Evolutionary conservation across 2,329 filamentous ascomycete genomes (phyloP).

Genomic region (Didymella arachidicola): DNA sequence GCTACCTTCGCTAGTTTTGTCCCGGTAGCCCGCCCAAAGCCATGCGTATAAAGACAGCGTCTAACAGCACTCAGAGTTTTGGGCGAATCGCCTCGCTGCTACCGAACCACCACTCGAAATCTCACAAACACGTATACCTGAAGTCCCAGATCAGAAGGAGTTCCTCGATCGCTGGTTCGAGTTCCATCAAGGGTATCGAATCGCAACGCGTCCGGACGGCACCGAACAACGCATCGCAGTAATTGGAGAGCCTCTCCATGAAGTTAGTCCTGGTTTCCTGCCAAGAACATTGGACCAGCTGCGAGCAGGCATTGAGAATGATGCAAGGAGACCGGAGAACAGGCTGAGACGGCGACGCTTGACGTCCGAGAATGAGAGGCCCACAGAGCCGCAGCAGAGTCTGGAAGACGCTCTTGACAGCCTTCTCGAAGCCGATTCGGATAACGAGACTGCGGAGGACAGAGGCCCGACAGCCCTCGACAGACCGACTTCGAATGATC

Average conservation of each 20-base stretch:
- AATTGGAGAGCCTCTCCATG: constrained; percentile 56
- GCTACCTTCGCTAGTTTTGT: no score
- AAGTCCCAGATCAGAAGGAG: constrained; percentile 56
- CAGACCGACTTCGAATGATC: constrained; percentile 2
- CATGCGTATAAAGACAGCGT: background rate
- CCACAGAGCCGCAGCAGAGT: constrained; percentile 37
- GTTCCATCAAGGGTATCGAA: constrained; percentile 57
- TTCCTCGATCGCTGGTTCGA: constrained; percentile 60
- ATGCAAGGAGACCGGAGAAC: constrained; percentile 42
- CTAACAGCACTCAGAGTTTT: constrained; percentile 52
- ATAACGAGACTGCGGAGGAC: constrained; percentile 23
- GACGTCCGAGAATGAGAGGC: constrained; percentile 35
- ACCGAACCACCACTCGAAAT: constrained; percentile 53
- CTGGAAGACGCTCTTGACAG: constrained; percentile 48
- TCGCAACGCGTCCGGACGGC: constrained; percentile 52
- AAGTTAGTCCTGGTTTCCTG: constrained; percentile 57
- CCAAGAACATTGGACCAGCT: constrained; percentile 58
- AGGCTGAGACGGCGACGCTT: constrained; percentile 34
- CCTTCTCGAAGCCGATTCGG: constrained; percentile 40
- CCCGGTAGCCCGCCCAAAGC: no score
- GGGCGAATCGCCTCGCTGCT: constrained; percentile 55
- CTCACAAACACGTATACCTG: constrained; percentile 56
- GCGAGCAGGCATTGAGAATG: constrained; percentile 41
- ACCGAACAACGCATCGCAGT: constrained; percentile 55
- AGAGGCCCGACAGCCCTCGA: background rate